Evolutionary conservation across 257 asterid species (phyloP).

Genomic region (Handroanthus guayacan): DNA sequence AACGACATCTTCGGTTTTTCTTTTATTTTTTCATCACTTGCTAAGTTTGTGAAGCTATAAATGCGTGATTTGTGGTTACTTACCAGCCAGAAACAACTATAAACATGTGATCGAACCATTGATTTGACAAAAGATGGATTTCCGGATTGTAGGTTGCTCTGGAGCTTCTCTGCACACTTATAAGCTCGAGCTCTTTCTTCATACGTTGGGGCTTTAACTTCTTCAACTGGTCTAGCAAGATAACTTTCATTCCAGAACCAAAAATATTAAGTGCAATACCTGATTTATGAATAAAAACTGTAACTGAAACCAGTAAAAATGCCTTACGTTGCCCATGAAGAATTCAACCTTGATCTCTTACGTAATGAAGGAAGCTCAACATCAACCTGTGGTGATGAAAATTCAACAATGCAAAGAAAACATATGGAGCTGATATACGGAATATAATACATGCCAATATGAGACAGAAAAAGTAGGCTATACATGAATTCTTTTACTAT

Average conservation of each 20-base stretch:
- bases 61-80: conserved; percentile 36
- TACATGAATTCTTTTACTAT: neutral
- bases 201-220: conserved; percentile 68
- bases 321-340: conserved; percentile 80
- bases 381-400: conserved; percentile 51
- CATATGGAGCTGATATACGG: conserved; percentile 7
- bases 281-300: neutral
- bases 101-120: conserved; percentile 94
- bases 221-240: conserved; percentile 84
- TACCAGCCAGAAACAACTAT: conserved; percentile 97
- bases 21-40: neutral
- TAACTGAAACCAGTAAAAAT: neutral
- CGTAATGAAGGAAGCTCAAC: conserved; percentile 56
- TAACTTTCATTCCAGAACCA: conserved; percentile 53
- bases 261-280: conserved; percentile 21
- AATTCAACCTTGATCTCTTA: conserved; percentile 55
- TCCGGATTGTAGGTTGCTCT: conserved; percentile 58
- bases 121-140: conserved; percentile 80
- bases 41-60: conserved; percentile 7
- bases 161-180: conserved; percentile 72
- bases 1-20: neutral
- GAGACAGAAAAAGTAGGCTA: neutral
- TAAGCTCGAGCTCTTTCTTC: conserved; percentile 65
- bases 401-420: conserved; percentile 5
- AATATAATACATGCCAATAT: neutral